phyloP scores from a whole-genome alignment of 306 rosid species.

The Sophora flavescens region DNA sequence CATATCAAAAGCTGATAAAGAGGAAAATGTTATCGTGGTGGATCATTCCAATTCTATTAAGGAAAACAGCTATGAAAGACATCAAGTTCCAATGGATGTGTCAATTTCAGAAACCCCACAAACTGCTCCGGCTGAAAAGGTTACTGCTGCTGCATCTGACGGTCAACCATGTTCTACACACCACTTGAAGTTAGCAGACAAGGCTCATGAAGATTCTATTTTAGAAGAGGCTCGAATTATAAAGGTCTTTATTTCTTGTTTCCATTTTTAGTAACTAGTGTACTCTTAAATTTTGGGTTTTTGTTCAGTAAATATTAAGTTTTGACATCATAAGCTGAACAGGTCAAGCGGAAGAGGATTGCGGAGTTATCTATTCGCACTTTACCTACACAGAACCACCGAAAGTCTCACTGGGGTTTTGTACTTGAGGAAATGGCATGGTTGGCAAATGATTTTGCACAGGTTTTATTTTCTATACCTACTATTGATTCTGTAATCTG shows the following conservation, averaged over 20 bases:
- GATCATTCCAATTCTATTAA: slow-evolving; percentile 54
- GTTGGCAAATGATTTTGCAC: slow-evolving; percentile 99
- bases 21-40: slow-evolving; percentile 49
- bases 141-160: slow-evolving; percentile 54
- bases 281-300: slow-evolving; percentile 37
- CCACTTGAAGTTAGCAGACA: slow-evolving; percentile 63
- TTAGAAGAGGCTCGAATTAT: slow-evolving; percentile 87
- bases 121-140: slow-evolving; percentile 49
- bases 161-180: slow-evolving; percentile 53
- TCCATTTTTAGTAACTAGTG: slow-evolving; percentile 31
- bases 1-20: slow-evolving; percentile 56
- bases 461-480: slow-evolving; percentile 67
- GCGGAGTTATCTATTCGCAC: slow-evolving; percentile 77
- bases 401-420: slow-evolving; percentile 92
- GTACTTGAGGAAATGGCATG: slow-evolving; percentile 98
- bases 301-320: slow-evolving; percentile 39
- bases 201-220: slow-evolving; percentile 90
- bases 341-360: slow-evolving; percentile 96
- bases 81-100: slow-evolving; percentile 48
- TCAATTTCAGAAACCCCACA: slow-evolving; percentile 56
- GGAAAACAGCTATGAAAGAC: slow-evolving; percentile 52
- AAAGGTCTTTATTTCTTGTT: slow-evolving; percentile 66
- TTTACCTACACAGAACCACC: slow-evolving; percentile 60
- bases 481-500: background rate
- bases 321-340: slow-evolving; percentile 47